Evolutionary conservation across 768 basidiomycete species (phyloP).

Genomic region (Agrocybe chaxingu): DNA sequence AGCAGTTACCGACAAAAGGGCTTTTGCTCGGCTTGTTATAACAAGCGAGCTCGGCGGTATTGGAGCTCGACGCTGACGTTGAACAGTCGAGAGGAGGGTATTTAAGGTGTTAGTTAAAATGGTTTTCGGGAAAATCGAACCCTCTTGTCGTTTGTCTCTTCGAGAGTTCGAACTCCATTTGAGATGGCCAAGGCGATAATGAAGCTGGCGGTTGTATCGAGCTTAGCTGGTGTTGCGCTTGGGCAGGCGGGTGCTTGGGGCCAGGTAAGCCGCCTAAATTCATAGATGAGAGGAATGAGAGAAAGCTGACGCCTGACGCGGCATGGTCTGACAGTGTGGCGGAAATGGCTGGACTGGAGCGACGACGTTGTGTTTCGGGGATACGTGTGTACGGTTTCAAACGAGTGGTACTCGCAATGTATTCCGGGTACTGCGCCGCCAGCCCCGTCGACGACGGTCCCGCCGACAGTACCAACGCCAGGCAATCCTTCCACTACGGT

Average conservation of each 20-base stretch:
- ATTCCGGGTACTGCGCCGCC: slow-evolving; percentile 38
- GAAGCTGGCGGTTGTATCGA: slow-evolving; percentile 19
- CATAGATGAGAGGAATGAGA: background rate
- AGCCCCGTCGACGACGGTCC: slow-evolving; percentile 20
- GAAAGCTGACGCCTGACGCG: background rate
- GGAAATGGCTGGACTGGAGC: slow-evolving; percentile 50
- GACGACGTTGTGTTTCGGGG: slow-evolving; percentile 49
- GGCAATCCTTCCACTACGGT: slow-evolving; percentile 16
- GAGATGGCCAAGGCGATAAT: slow-evolving; percentile 4
- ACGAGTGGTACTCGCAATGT: slow-evolving; percentile 53
- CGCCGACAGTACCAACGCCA: slow-evolving; percentile 3
- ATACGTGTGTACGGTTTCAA: slow-evolving; percentile 41
- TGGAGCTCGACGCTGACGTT: background rate
- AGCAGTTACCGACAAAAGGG: slow-evolving; percentile 28
- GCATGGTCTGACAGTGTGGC: slow-evolving; percentile 38
- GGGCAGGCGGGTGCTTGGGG: slow-evolving; percentile 27
- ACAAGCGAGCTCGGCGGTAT: slow-evolving; percentile 3
- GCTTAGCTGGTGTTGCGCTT: too few species aligned
- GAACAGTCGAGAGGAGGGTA: slow-evolving; percentile 1
- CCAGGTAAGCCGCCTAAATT: slow-evolving; percentile 24
- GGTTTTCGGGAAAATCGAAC: background rate
- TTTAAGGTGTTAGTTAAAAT: background rate
- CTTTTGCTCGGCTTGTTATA: slow-evolving; percentile 30
- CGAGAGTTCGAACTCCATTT: too few species aligned
- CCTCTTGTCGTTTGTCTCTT: background rate